Base-by-base conservation (phyloP, 768 basidiomycete species). In the Podaxis pistillaris region DNA sequence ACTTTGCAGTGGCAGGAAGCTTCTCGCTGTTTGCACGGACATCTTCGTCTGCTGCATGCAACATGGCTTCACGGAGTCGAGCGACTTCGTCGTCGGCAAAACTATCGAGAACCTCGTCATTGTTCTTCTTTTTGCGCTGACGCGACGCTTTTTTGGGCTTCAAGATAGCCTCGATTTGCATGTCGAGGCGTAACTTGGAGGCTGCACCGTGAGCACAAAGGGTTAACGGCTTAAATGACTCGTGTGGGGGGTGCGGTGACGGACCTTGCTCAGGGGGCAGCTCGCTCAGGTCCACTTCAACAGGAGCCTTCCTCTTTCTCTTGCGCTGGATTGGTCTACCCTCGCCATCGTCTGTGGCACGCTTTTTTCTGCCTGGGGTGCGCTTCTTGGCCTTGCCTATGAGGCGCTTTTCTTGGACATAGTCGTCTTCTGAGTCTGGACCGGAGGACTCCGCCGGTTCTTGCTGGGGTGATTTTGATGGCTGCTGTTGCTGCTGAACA, bases 11-110 rank as follows among this genome's bases (percentile, higher is more conserved):
- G 11, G 95, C 97, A 0, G 96, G 95, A 11, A 86, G 70, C 68
- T 91, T 92, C 37, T 89, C 87, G 55, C 82, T 76, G 73, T 96
- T 96, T 5, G 92, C 83, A 56, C 86, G 83, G 40, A 88, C 83
- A 70, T 99, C 96, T 62, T 89, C 87, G 6, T 91, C 88, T 1
- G 91, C 94, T 2, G 96, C 96, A 11, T 78, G 77, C 51, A 91
- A 81, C 96, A 99, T 98, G 38, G 85, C 77, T 66, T 94, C 91
- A 30, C 93, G 84, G n/a, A 98, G 79, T n/a, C 89, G 80, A 0
- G 90, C 89, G 40, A 98, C 93, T 68, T 96, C 90, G 63, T 93
- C 93, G 69, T 98, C 96, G 40, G 94, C 93, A 66, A 90, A 89
- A 22, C 83, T 84, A 70, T 98, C 96, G 38, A 97, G 75, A 11